A percentile compares a stretch with the other conserved stretches of the same genome.
These are phyloP conservation scores for Lentithecium fluviatile DNA, from an alignment of 495 filamentous ascomycete genomes.

Conservation along the genomic window DNA sequence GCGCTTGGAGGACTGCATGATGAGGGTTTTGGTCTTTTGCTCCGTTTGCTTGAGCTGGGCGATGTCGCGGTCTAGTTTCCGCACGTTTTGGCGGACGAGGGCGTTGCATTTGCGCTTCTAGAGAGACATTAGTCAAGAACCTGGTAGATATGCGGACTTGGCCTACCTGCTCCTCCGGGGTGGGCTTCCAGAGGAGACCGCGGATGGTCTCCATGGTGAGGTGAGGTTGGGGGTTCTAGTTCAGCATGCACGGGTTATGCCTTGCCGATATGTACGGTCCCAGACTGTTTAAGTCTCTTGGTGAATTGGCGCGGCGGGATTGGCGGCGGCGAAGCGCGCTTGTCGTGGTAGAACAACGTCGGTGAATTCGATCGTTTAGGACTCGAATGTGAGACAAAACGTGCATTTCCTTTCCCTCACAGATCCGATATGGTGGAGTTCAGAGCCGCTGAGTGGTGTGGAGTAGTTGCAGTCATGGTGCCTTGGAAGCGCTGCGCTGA, in stretches of 20 bases:
- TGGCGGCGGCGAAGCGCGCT: too few relatives aligned
- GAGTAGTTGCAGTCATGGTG: too few relatives aligned
- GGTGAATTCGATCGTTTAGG: too few relatives aligned
- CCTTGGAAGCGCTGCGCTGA: too few relatives aligned
- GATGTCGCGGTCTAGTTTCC: constrained; percentile 95
- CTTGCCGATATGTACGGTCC: too few relatives aligned
- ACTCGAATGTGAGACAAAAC: too few relatives aligned
- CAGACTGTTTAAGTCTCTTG: too few relatives aligned
- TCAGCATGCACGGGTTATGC: neutral
- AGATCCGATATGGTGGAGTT: too few relatives aligned
- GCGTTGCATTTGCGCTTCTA: constrained; percentile 95
- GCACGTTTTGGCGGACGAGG: constrained; percentile 85
- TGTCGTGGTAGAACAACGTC: too few relatives aligned
- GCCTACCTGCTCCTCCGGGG: constrained; percentile 81
- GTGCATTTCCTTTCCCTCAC: too few relatives aligned
- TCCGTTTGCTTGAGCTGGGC: constrained; percentile 70
- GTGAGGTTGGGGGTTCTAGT: neutral
- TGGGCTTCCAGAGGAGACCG: constrained; percentile 85
- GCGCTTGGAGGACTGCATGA: constrained; percentile 74
- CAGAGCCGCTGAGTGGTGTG: too few relatives aligned
- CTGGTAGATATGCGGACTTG: neutral
- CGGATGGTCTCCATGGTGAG: constrained; percentile 79
- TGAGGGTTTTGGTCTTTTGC: constrained; percentile 79
- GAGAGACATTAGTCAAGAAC: neutral
- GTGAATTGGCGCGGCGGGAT: too few relatives aligned